Percentiles rank a stretch among this genome's conserved stretches.
Conservation (phyloP, 1,284 basidiomycete genomes). For the Naganishia cerealis region DNA sequence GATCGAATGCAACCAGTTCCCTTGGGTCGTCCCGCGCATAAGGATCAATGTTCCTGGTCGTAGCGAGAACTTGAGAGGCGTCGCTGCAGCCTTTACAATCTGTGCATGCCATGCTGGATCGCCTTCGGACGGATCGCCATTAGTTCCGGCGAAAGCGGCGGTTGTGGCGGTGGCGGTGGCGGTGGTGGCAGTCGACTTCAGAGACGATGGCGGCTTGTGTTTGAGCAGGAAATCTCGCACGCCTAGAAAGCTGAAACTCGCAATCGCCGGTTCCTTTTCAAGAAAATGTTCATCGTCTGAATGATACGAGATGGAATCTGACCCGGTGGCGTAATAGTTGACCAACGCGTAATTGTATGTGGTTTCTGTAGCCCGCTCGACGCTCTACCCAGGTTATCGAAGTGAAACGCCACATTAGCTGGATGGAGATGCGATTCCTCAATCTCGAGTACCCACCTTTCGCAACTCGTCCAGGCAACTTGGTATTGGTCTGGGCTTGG, state of each 20-base stretch:
- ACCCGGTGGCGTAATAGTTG: slow-evolving; percentile 53
- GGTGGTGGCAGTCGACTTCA: slow-evolving; percentile 36
- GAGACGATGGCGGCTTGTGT: slow-evolving; percentile 36
- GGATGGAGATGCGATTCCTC: too few species aligned
- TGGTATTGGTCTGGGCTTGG: slow-evolving; percentile 31
- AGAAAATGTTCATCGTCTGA: slow-evolving; percentile 53
- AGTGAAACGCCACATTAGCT: too few species aligned
- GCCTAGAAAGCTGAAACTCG: slow-evolving; percentile 49
- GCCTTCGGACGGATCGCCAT: slow-evolving; percentile 36
- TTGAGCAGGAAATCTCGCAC: slow-evolving; percentile 51
- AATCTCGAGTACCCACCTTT: background rate
- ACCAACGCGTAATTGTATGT: slow-evolving; percentile 49
- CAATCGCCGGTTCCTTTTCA: slow-evolving; percentile 51
- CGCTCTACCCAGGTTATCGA: slow-evolving; percentile 28
- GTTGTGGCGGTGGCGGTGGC: too few species aligned
- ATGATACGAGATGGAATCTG: slow-evolving; percentile 53
- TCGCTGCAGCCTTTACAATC: slow-evolving; percentile 29
- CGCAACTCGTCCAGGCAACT: slow-evolving; percentile 32
- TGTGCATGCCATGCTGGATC: slow-evolving; percentile 30
- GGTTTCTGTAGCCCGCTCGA: slow-evolving; percentile 45
- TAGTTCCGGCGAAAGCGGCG: background rate
- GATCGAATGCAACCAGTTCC: slow-evolving; percentile 52
- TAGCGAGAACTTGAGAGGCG: slow-evolving; percentile 41
- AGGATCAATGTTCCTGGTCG: slow-evolving; percentile 51
- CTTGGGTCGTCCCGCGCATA: slow-evolving; percentile 53